Evolutionary conservation across 2,329 filamentous ascomycete genomes (phyloP).

Genomic region (Gnomoniopsis smithogilvyi): DNA sequence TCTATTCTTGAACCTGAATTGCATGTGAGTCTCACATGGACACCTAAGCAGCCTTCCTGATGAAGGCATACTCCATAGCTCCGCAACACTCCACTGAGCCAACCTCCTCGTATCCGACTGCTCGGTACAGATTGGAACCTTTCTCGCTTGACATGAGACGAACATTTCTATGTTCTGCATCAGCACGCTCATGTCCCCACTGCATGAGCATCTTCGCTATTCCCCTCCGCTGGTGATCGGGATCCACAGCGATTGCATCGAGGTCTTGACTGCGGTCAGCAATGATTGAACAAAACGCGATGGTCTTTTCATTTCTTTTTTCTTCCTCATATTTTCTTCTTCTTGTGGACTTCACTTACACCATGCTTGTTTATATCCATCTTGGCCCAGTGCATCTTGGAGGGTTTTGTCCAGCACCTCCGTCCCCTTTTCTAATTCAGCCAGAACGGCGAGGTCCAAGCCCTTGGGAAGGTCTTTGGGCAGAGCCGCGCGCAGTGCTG

Average conservation of each 20-base stretch:
- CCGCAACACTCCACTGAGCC: constrained; percentile 2
- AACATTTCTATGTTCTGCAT: constrained; percentile 4
- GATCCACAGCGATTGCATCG: constrained; percentile 5
- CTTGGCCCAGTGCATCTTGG: constrained; percentile 6
- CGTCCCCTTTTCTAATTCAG: not conserved
- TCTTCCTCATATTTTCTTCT: no score
- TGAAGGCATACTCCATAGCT: constrained; percentile 5
- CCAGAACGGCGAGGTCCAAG: not conserved
- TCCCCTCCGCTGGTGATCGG: constrained; percentile 11
- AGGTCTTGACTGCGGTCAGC: constrained; percentile 1
- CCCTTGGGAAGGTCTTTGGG: not conserved
- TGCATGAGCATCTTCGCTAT: constrained; percentile 8
- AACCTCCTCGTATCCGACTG: constrained; percentile 8
- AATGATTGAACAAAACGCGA: not conserved
- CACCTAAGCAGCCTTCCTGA: constrained; percentile 6
- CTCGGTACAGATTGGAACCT: constrained; percentile 7
- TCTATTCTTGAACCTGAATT: no score
- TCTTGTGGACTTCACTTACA: constrained; percentile 6
- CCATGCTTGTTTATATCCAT: constrained; percentile 3
- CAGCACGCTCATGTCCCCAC: constrained; percentile 7
- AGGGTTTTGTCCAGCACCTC: not conserved
- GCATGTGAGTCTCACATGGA: no score
- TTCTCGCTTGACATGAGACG: constrained; percentile 6
- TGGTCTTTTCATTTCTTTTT: not conserved
- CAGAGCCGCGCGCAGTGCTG: not conserved